Evolutionary conservation across 2,329 filamentous ascomycete species (phyloP), one percentile per base, ranked within the genome.

Genomic region (Epichloe sylvatica): DNA sequence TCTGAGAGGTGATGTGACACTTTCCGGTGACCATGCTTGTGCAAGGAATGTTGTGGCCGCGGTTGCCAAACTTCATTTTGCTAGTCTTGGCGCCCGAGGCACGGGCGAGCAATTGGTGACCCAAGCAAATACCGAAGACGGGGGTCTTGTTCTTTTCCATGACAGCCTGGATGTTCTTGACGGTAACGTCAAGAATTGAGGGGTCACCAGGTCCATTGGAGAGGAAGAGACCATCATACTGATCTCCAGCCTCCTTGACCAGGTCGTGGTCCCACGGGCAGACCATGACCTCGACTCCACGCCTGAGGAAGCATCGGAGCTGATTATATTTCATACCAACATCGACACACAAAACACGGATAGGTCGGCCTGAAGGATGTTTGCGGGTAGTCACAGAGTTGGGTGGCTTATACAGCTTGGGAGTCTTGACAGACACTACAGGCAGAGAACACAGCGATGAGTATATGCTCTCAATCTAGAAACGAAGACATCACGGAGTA

Each of bases 291-390:
- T 98, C 92, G 50, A 97, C 85, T 49, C 92, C 92, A 58, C 92
- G 82, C 60, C 81, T 83, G 52, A 98, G 75, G 60, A 98, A 82
- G 71, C 92, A 98, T 58, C 92, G 80, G 59, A 98, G 77, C 72
- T 98, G 92, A 72, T 97, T 98, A 72, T 87, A 96, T 71, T 98
- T 98, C 75, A 97, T 83, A 66, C 92, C 92, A 58, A 98, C 91
- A 71, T 98, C 92, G 58, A 98, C 79, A 65, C 89, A 95, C 46
- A 97, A 75, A 53, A 98, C 83, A 63, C 90, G 86, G 52, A 97
- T 77, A 46, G 83, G 77, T 59, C 90, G 85, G 54, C 91, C 92
- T 50, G 88, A 94, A 39, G 90, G 85, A 69, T 95, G 89, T 68
- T 86, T 84, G 60, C 94, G 77, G 55, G 83, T 81, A 60, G 84